Base-by-base conservation (phyloP, 352 stramenopile species). In the Pythium dissimile region DNA sequence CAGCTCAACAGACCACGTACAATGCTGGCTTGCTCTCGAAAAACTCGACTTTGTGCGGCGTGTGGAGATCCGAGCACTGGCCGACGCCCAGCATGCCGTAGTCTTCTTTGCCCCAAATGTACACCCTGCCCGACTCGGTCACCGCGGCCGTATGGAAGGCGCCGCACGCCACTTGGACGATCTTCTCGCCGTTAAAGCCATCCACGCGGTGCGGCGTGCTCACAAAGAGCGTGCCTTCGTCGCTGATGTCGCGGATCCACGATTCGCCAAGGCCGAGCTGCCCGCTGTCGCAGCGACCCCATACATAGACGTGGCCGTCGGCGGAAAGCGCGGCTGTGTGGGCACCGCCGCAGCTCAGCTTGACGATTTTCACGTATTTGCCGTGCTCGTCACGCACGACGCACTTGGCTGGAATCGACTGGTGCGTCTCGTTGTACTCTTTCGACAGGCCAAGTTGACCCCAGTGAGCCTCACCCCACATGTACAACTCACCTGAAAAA, bases 41-140 rank as follows among this genome's bases (percentile, higher is more conserved):
- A 35, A 87, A 75, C 41, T 72, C 62, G 47, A 94, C 66, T 7
- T 69, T 72, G 31, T 71, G 73, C 6, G 84, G 84, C 7, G 38
- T 74, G 59, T 91, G 72, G 46, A 86, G 62, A 57, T 94, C 84
- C 2, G 76, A 77, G 9, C 79, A 85, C 57, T 93, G 83, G 8
- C 86, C 85, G 21, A 88, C 62, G 18, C 84, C 84, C 16, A 95
- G 79, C 85, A 94, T 93, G 34, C 86, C 86, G 51, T 92, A 91
- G 66, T 95, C 86, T 48, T 94, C 84, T 68, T 94, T 92, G 45
- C 80, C 80, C 84, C 84, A 94, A 39, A 89, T 86, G 73, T 81
- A 94, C 8, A 94, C 74, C 15, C 58, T 57, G 23, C 81, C 84
- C 5, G 75, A 69, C 9, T 85, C 77, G 2, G 80, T 92, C 44